Conservation (phyloP, 75 land plant species). For the Adiantum capillusveneris region DNA sequence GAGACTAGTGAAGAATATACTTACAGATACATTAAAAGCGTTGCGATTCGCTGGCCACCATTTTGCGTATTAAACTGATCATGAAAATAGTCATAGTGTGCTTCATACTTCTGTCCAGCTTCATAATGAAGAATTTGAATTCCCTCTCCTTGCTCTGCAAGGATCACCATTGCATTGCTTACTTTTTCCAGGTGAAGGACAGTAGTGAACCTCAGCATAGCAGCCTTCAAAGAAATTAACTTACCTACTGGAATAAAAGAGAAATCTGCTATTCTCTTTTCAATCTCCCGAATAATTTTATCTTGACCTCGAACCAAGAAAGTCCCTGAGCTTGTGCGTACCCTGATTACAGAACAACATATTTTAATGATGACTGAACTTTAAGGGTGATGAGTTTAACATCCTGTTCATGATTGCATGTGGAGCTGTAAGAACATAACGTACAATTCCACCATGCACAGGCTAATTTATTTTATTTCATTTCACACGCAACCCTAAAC, state of each 20-base stretch:
- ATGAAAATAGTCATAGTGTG: slow-evolving; percentile 88
- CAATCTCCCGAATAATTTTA: slow-evolving; percentile 21
- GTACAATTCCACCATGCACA: background rate
- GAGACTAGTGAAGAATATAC: background rate
- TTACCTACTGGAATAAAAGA: slow-evolving; percentile 34
- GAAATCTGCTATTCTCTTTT: slow-evolving; percentile 34
- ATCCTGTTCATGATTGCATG: background rate
- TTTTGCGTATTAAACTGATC: slow-evolving; percentile 21
- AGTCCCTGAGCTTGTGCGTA: slow-evolving; percentile 42
- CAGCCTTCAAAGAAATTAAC: slow-evolving; percentile 2
- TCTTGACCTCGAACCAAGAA: slow-evolving; percentile 39
- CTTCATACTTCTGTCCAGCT: slow-evolving; percentile 90
- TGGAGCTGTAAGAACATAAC: background rate
- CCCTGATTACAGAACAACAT: slow-evolving; percentile 13
- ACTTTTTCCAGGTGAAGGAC: background rate
- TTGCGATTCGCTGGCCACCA: slow-evolving; percentile 29
- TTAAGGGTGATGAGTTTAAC: background rate
- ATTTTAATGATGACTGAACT: background rate
- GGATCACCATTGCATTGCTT: background rate
- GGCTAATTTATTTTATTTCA: background rate
- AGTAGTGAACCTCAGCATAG: background rate
- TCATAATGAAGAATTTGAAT: slow-evolving; percentile 92
- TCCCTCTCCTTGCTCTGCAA: slow-evolving; percentile 90
- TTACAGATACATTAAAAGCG: slow-evolving; percentile 24
- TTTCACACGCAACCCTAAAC: too few species aligned